Evolutionary conservation across 768 basidiomycete species (phyloP).

Genomic region (Tylopilus plumbeoviolaceoides): DNA sequence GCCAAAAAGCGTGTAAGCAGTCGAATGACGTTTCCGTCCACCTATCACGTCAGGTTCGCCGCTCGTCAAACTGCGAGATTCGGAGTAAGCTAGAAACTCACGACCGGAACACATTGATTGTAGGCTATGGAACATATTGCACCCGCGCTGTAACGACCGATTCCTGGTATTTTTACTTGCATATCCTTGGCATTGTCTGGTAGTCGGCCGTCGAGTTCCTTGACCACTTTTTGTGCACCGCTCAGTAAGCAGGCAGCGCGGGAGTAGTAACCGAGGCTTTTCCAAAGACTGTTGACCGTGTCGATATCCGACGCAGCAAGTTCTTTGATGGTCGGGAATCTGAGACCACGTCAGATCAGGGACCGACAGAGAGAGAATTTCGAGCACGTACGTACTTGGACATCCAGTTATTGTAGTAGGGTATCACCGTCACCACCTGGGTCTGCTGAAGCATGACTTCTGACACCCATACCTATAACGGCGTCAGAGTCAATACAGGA

Average conservation of each 20-base stretch:
- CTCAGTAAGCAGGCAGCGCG: conserved; percentile 76
- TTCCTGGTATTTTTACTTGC: conserved; percentile 80
- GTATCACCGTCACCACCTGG: conserved; percentile 89
- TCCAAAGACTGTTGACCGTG: conserved; percentile 86
- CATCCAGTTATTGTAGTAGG: conserved; percentile 91
- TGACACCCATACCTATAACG: conserved; percentile 72
- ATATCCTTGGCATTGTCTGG: conserved; percentile 79
- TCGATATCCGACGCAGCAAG: conserved; percentile 74
- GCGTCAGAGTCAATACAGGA: neutral
- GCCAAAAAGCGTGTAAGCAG: conserved; percentile 82
- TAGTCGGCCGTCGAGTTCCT: conserved; percentile 61
- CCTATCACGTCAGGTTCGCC: conserved; percentile 37
- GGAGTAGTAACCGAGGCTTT: conserved; percentile 88
- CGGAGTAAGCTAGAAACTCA: conserved; percentile 37
- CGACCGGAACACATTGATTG: conserved; percentile 77
- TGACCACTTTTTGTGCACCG: conserved; percentile 78
- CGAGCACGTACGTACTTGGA: conserved; percentile 46
- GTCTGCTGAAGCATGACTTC: conserved; percentile 98
- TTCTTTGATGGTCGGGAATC: conserved; percentile 78
- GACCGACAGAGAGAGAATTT: neutral
- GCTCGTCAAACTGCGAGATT: neutral
- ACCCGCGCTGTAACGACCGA: conserved; percentile 87
- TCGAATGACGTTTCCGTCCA: conserved; percentile 89
- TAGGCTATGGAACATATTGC: conserved; percentile 86
- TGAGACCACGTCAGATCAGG: conserved; percentile 23